Conservation (phyloP, 2,329 filamentous ascomycete species). For the Trichoderma endophyticum region DNA sequence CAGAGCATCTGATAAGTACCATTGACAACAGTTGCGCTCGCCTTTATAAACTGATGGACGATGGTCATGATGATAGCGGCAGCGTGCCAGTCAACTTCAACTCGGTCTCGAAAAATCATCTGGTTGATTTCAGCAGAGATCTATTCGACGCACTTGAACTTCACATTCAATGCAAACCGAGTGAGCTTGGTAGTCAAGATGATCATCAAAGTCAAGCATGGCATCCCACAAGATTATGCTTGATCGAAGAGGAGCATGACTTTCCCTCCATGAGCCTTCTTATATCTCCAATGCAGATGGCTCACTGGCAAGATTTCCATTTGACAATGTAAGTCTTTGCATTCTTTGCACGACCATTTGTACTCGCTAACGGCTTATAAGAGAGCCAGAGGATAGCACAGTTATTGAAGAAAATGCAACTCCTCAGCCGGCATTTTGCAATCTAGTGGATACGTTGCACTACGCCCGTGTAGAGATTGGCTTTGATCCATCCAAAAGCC, state of each 20-base stretch:
- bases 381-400: not conserved
- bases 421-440: not conserved
- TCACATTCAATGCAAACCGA: not conserved
- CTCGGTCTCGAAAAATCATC: not conserved
- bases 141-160: not conserved
- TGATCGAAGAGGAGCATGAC: not conserved
- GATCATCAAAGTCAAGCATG: not conserved
- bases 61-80: not conserved
- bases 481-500: not conserved
- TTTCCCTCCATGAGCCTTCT: not conserved
- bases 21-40: not conserved
- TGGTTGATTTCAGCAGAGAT: not conserved
- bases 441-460: not conserved
- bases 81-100: not conserved
- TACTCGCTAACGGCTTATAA: not conserved
- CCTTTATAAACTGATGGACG: not conserved
- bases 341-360: not conserved
- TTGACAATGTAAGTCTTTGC: not conserved
- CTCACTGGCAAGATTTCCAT: not conserved
- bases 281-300: not conserved
- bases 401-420: not conserved
- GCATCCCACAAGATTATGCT: not conserved
- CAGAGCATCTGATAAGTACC: rapidly evolving
- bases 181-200: not conserved
- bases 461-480: not conserved